Evolutionary conservation across 345 rosid species (phyloP), one percentile per base, ranked within the genome.

Genomic region (Camelina hispida): DNA sequence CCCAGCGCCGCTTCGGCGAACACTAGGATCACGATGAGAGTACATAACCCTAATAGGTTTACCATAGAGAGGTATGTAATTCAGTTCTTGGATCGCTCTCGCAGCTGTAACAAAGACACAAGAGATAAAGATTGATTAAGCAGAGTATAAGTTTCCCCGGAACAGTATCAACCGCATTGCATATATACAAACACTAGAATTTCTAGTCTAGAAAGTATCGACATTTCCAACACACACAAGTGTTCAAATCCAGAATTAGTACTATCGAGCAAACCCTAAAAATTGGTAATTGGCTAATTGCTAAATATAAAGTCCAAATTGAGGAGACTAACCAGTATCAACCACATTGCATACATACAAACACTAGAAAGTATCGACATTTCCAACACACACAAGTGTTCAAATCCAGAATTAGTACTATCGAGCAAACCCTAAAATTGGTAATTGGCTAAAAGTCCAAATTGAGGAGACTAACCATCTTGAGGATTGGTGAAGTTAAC

Each of bases 1-100:
- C 13, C 98, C 97, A 35, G 96, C 66, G 11, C 98, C 98, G 80
- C 97, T 91, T 80, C 85, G 86, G 66, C 90, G 91, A 77, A 85
- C 60, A 69, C 87, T 87, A 4, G 92, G 89, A 69, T 89, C 93
- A 58, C 93, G 91, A 59, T 89, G 93, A 50, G 97, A 93, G 68
- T 86, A 87, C 97, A 91, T 85, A 25, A 94, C 78, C 82, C 98
- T 86, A 30, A 94, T 85, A 11, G 91, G 84, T 51, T 82, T 88
- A 13, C 91, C 97, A 83, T 87, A 86, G 28, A 94, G 75, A 53
- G 89, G 87, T 56, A 91, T 77, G 76, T 87, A 94, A 76, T 94
- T 94, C 81, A 94, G 85, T 79, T 83, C 8, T 32, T 94, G 95
- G 83, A 94, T 42, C 4, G 97, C 98, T 83, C 88, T 87, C 34